Evolutionary conservation across 108 stramenopile species (phyloP), one percentile per base, ranked within the genome.

Genomic region (Chaetoceros tenuissimus): DNA sequence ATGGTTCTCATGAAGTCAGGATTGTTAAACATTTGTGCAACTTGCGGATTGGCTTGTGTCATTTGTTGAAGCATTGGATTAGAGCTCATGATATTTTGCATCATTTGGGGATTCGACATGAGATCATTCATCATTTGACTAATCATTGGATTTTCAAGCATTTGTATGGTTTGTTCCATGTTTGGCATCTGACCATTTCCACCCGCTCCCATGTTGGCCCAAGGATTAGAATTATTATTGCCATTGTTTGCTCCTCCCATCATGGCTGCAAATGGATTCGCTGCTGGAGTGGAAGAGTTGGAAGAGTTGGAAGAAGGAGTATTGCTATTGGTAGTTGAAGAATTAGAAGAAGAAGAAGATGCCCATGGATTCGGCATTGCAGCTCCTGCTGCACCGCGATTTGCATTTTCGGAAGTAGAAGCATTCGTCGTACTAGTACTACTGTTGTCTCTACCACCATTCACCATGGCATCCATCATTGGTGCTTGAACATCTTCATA

Each of bases 351-450:
- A 43, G 49, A 48, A 8, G 73, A 10, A 3, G 63, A 46, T 28
- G 84, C 87, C 94, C 94, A 94, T 8, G 97, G 97, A 83, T 98
- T 98, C 21, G 97, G 95, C 77, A 98, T 81, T 62, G 97, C 92
- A 31, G 75, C 59, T 61, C 72, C 88, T 46, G 75, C 69, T 25
- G 86, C 87, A 48, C 81, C 88, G 20, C 40, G 28, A 34, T 53
- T 18, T 57, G 31, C 68, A 13, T 53, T n/a, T 3, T 54, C 67
- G 8, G 44, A 25, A 53, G 46, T 31, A 45, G 47, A 54, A n/a
- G 25, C 54, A 53, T 22, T 61, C 19, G 56, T 46, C 20, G 25
- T 16, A 40, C 51, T 24, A 45, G 19, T 43, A 26, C 27, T 21
- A 1, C 31, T 43, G 21, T 21, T 31, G 3, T 29, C 20, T 3